phyloP scores from a whole-genome alignment of 1,284 basidiomycete genomes.

The Cryptococcus wingfieldii region DNA sequence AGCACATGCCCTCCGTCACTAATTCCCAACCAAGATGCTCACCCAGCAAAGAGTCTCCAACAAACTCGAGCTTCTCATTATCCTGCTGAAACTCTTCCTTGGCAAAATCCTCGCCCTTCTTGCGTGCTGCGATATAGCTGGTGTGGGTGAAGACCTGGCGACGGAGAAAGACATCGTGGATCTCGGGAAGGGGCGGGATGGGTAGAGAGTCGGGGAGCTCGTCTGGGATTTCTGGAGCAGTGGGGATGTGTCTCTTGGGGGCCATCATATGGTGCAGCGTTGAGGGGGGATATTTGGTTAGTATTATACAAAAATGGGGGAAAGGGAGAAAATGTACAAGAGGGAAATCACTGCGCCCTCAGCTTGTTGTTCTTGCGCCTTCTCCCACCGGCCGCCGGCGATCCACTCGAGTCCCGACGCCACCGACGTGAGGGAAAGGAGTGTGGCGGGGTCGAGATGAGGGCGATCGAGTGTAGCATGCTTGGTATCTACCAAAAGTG shows the following conservation, averaged over 20 bases:
- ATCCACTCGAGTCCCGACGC: not conserved
- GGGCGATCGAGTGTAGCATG: too few species aligned
- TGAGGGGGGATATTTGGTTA: too few species aligned
- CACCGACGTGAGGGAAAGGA: too few species aligned
- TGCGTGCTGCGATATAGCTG: constrained; percentile 14
- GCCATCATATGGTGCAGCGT: not conserved
- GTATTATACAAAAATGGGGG: not conserved
- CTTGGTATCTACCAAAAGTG: too few species aligned
- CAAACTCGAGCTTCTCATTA: constrained; percentile 42
- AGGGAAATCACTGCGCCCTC: not conserved
- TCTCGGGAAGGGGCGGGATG: constrained; percentile 26
- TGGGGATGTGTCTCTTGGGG: not conserved
- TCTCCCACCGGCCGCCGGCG: not conserved
- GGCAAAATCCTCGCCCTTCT: constrained; percentile 5
- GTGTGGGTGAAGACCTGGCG: constrained; percentile 28
- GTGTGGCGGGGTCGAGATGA: too few species aligned
- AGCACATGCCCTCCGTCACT: not conserved
- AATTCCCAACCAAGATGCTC: not conserved
- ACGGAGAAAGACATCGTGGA: constrained; percentile 20
- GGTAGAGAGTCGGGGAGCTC: constrained; percentile 12
- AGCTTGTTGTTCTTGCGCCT: too few species aligned
- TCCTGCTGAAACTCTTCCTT: constrained; percentile 15
- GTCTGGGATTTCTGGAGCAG: not conserved
- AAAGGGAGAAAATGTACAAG: not conserved
- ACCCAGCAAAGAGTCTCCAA: constrained; percentile 39